Evolutionary conservation across 108 stramenopile species (phyloP), one percentile per base, ranked within the genome.

Genomic region (Licmophora abbreviata): DNA sequence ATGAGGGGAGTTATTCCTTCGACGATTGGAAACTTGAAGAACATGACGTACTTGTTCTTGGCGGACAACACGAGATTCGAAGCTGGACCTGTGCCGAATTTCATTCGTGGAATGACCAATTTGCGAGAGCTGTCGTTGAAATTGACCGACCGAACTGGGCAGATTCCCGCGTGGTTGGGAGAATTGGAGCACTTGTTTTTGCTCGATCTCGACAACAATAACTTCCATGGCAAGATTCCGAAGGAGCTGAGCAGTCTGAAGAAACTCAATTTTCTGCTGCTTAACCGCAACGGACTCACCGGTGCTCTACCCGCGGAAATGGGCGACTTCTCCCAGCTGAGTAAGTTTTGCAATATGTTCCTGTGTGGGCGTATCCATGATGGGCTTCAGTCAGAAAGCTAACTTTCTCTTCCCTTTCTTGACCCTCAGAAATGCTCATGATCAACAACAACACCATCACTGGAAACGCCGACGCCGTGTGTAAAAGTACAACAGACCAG

Each of bases 161-260:
- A 18, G 4, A 58, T 68, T 28, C 66, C 69, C 10, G 52, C 37
- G 2, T 55, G 63, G 58, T 24, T 76, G n/a, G 38, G 38, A 40
- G 18, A 52, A 7, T 31, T 71, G 27, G n/a, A 31, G 4, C 48
- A 68, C 15, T 44, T 76, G 20, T 37, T 53, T 18, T 42, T 63
- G 27, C 33, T 76, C 46, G 66, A 76, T 38, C 48, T 76, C 27
- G 56, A 62, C 51, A 33, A 38, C 34, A 76, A 76, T 48, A 26
- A 50, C 0, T 30, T 76, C 36, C 31, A 25, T 9, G 61, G 62
- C 3, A 25, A 40, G 4, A 63, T 76, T 12, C 70, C 76, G 1
- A 4, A 40, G 8, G 25, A 28, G 12, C 25, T 68, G 10, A 50
- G 55, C 6, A 7, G 36, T 10, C 41, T 70, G 56, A 5, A 15